phyloP scores from a whole-genome alignment of 83 land plant species.

The Isoetes engelmannii region DNA sequence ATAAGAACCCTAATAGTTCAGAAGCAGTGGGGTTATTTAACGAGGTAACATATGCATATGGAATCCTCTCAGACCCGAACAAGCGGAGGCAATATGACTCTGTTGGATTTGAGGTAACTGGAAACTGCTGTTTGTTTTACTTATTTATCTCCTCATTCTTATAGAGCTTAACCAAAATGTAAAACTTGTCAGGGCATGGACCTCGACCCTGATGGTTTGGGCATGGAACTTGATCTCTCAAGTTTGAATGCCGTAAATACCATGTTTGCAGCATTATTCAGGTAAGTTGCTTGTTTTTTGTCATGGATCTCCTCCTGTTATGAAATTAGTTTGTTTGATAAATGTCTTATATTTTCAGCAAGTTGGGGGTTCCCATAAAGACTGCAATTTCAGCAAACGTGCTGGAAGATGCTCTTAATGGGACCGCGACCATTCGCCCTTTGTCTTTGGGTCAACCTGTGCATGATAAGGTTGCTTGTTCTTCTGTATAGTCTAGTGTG shows the following conservation, averaged over 20 bases:
- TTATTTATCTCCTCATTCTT: neutral
- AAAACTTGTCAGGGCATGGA: too few relatives aligned
- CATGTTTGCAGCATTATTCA: conserved; percentile 9
- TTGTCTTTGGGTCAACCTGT: conserved; percentile 7
- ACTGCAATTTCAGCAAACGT: neutral
- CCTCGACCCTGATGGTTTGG: conserved; percentile 6
- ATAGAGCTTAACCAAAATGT: neutral
- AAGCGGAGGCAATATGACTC: conserved; percentile 4
- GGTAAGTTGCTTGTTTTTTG: neutral
- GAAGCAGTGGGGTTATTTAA: conserved; percentile 1
- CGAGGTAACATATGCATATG: conserved; percentile 8
- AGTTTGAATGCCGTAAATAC: neutral
- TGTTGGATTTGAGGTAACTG: conserved; percentile 3
- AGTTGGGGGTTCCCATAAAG: conserved; percentile 9
- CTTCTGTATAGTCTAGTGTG: neutral
- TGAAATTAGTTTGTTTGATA: neutral
- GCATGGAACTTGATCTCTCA: conserved; percentile 10
- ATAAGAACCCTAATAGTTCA: conserved; percentile 4
- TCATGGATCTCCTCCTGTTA: too few relatives aligned
- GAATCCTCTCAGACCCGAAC: conserved; percentile 4
- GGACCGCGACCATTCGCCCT: conserved; percentile 9
- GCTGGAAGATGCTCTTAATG: conserved; percentile 6
- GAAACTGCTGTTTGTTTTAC: neutral
- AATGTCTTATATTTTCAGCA: neutral
- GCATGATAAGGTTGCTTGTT: conserved; percentile 1